phyloP scores from a whole-genome alignment of 192 early-diverging fungal species.

The Backusella parvicylindrica region DNA sequence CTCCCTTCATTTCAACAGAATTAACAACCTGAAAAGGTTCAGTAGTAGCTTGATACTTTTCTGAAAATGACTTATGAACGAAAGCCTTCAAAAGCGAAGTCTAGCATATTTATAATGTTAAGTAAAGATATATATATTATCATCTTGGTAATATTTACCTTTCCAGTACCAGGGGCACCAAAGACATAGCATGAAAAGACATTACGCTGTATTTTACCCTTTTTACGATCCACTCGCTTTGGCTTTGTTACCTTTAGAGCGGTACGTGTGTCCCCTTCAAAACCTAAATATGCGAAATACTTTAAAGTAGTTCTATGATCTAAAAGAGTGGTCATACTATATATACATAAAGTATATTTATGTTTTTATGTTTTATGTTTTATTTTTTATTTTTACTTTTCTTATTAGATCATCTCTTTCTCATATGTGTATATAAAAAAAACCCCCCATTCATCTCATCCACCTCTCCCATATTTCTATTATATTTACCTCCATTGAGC shows the following conservation, averaged over 20 bases:
- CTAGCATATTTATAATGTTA: constrained; percentile 9
- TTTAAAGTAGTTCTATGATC: constrained; percentile 87
- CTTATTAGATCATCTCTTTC: not conserved
- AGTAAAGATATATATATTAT: too few species aligned
- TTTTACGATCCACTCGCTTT: constrained; percentile 67
- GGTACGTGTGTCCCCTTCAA: constrained; percentile 81
- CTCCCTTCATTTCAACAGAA: constrained; percentile 91
- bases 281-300: constrained; percentile 97
- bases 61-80: constrained; percentile 78
- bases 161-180: constrained; percentile 90
- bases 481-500: constrained; percentile 91
- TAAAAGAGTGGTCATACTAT: constrained; percentile 92
- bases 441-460: not conserved
- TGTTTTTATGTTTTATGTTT: not conserved
- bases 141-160: too few species aligned
- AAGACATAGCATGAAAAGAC: constrained; percentile 95
- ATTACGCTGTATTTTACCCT: constrained; percentile 82
- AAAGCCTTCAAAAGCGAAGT: constrained; percentile 83
- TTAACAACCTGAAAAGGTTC: constrained; percentile 84
- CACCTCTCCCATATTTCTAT: not conserved
- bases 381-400: not conserved
- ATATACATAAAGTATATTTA: not conserved
- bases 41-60: constrained; percentile 72
- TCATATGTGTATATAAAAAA: too few species aligned
- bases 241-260: constrained; percentile 81